Evolutionary conservation across 805 yeast species (phyloP).

Genomic region (Teunomyces aglyptinius): DNA sequence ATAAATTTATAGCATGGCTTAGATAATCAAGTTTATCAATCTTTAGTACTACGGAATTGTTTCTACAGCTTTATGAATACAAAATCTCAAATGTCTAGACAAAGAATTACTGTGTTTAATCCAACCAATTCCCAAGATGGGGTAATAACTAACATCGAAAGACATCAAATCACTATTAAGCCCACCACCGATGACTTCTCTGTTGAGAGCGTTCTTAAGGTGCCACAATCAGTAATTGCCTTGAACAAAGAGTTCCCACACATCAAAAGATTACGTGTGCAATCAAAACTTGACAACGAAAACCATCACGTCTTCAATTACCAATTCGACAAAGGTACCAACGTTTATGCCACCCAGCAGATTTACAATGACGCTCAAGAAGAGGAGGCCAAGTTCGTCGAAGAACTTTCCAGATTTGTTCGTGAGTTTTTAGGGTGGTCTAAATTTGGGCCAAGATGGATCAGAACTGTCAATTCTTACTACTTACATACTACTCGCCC

Average conservation of each 20-base stretch:
- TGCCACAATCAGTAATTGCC: not conserved
- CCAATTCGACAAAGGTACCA: constrained; percentile 24
- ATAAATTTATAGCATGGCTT: not conserved
- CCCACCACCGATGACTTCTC: constrained; percentile 6
- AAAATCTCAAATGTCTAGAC: constrained; percentile 19
- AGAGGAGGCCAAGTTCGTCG: constrained; percentile 18
- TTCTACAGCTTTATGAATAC: not conserved
- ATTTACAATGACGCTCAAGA: constrained; percentile 6
- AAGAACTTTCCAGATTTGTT: constrained; percentile 17
- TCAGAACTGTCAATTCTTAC: constrained; percentile 28
- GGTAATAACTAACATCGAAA: constrained; percentile 14
- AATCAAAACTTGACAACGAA: constrained; percentile 9
- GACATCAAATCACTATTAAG: constrained; percentile 1
- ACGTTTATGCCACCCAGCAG: constrained; percentile 29
- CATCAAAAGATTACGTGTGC: constrained; percentile 22
- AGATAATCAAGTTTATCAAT: too few relatives aligned
- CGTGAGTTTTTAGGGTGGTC: constrained; percentile 17
- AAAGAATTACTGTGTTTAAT: constrained; percentile 32
- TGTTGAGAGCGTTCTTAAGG: constrained; percentile 6
- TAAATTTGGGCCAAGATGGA: constrained; percentile 19
- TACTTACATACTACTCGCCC: constrained; percentile 19
- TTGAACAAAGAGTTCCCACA: constrained; percentile 10
- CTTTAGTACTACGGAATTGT: too few relatives aligned
- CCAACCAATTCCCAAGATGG: constrained; percentile 23
- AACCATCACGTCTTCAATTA: constrained; percentile 24